Base-by-base conservation (phyloP, 2,329 filamentous ascomycete species). In the Myotisia sp. region DNA sequence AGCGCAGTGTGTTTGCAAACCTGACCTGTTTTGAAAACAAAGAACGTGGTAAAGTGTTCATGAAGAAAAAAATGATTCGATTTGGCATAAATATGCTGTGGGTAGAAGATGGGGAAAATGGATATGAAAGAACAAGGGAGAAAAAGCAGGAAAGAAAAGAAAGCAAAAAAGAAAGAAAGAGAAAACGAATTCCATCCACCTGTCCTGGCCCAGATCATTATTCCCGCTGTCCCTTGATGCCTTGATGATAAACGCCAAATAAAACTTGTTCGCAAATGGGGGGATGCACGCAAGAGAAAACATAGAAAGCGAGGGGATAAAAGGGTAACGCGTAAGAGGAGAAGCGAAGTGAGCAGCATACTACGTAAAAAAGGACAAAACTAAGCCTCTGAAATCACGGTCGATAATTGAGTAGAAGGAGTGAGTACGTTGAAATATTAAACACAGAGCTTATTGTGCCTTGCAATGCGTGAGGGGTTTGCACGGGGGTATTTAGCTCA, bases 241-340 rank as follows among this genome's bases (percentile, higher is more conserved):
- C 32, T 27, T 20, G 18, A 8, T 10, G 18, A 34, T 20, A 12
- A 34, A 34, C 32, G 32, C 32, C 32, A 18, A 17, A 34, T 19
- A 17, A 19, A 26, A 24, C 13, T 34, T 34, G 29, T 21, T 22
- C 12, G 7, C 22, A 13, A 14, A 21, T 8, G 5, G 9, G 18
- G 23, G 10, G 20, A 34, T 22, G 17, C 10, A 34, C 18, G 22
- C 24, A 34, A 26, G 8, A 10, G 18, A 14, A 2, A 34, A 27
- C 21, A 27, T 20, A 34, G 20, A 13, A 27, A 34, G 23, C 18
- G 17, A 34, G 13, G 14, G 6, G 10, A 18, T 5, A 34, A 6
- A 26, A 26, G 19, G n/a, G 14, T 21, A 13, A 12, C n/a, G 20
- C 13, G 31, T 14, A 18, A 21, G 22, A 20, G 17, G n/a, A 32